These are phyloP conservation scores for Trypanosomatidae sp. DNA, from an alignment of 208 protist genomes.

Conservation along the genomic window DNA sequence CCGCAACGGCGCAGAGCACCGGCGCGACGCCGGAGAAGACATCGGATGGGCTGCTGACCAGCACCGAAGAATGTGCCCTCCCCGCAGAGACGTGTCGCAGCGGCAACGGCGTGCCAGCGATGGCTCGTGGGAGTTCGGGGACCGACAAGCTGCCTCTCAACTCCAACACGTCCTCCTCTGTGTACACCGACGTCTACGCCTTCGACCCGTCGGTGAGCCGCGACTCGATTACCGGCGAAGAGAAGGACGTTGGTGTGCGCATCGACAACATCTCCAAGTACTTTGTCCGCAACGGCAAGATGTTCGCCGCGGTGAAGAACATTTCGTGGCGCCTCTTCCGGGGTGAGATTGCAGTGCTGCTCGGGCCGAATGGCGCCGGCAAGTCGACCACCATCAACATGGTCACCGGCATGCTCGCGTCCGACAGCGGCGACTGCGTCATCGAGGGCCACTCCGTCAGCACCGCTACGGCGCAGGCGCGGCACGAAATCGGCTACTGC, in stretches of 20 bases:
- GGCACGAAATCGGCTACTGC: slow-evolving; percentile 92
- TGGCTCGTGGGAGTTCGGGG: no score
- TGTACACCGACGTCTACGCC: background rate
- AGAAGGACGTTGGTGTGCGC: slow-evolving; percentile 43
- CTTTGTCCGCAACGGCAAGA: slow-evolving; percentile 38
- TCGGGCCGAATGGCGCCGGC: slow-evolving; percentile 79
- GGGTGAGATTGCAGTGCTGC: slow-evolving; percentile 64
- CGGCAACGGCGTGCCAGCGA: no score
- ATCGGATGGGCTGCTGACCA: no score
- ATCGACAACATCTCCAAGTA: slow-evolving; percentile 31
- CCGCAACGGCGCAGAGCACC: background rate
- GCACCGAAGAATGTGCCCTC: no score
- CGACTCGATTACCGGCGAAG: slow-evolving; percentile 14
- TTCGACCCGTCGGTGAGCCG: slow-evolving; percentile 17
- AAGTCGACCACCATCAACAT: slow-evolving; percentile 84
- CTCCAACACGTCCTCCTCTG: slow-evolving; percentile 2
- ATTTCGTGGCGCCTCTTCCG: slow-evolving; percentile 48
- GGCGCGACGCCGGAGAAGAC: no score
- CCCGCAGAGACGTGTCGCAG: no score
- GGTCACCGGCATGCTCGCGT: slow-evolving; percentile 73
- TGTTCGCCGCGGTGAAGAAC: slow-evolving; percentile 63
- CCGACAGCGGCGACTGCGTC: slow-evolving; percentile 67
- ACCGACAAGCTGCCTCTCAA: no score
- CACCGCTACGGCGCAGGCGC: slow-evolving; percentile 39
- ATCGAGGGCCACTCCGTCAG: slow-evolving; percentile 66